Evolutionary conservation across 1,284 basidiomycete genomes (phyloP).

Genomic region (Malassezia obtusa): DNA sequence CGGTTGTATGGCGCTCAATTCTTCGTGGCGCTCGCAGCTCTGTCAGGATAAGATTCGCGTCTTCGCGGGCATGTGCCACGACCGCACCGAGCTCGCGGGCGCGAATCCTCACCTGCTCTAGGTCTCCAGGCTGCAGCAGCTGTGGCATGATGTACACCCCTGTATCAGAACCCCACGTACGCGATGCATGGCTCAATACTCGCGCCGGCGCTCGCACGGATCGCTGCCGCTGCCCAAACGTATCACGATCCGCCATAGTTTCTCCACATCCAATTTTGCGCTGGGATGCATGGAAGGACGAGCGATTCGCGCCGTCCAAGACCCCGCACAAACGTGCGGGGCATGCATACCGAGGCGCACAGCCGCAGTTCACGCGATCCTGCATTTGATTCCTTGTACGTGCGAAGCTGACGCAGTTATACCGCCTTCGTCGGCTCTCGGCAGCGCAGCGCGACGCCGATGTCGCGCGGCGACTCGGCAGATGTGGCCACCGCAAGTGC

Average conservation of each 20-base stretch:
- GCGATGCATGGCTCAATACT: slow-evolving; percentile 6
- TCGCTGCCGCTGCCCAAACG: background rate
- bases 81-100: slow-evolving; percentile 3
- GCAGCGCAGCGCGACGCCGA: background rate
- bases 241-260: background rate
- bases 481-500: background rate
- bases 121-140: background rate
- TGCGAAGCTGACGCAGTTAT: slow-evolving; percentile 2
- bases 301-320: background rate
- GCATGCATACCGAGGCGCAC: background rate
- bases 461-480: background rate
- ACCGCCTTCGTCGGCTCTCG: slow-evolving; percentile 6
- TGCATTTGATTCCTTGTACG: slow-evolving; percentile 15
- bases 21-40: slow-evolving; percentile 8
- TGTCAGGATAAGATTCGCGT: slow-evolving; percentile 12
- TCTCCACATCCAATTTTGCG: background rate
- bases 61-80: background rate
- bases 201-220: background rate
- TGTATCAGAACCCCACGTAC: background rate
- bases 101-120: background rate
- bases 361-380: background rate
- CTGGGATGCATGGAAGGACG: background rate
- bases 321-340: background rate
- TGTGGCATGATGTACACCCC: slow-evolving; percentile 7
- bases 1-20: slow-evolving; percentile 3